Conservation (phyloP, 192 early-diverging fungal species). For the Backusella luteola region DNA sequence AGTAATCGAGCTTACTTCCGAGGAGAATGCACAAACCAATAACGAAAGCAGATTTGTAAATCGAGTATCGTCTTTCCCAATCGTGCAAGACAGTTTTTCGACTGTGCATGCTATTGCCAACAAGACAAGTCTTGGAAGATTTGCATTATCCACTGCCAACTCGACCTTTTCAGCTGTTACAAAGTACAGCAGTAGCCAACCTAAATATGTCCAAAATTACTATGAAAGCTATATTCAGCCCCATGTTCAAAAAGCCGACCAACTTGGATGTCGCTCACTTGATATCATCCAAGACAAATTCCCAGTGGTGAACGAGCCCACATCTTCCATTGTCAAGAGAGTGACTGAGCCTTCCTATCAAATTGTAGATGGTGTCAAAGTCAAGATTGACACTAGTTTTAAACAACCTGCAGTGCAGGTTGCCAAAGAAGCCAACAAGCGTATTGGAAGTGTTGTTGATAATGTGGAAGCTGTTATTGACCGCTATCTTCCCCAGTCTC, state of each 20-base stretch:
- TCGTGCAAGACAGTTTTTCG: conserved; percentile 27
- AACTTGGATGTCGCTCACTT: conserved; percentile 60
- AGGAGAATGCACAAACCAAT: neutral
- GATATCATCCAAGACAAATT: conserved; percentile 60
- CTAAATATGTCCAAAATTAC: conserved; percentile 26
- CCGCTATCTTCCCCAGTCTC: conserved; percentile 34
- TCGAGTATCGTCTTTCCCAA: conserved; percentile 31
- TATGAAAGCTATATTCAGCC: conserved; percentile 47
- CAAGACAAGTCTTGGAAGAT: conserved; percentile 24
- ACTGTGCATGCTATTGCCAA: conserved; percentile 28
- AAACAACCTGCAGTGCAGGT: conserved; percentile 45
- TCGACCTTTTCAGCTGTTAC: conserved; percentile 10
- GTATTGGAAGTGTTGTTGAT: conserved; percentile 44
- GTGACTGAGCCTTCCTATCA: conserved; percentile 53
- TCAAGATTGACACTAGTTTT: conserved; percentile 17
- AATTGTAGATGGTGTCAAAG: conserved; percentile 42
- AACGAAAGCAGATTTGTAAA: conserved; percentile 19
- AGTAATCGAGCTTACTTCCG: neutral
- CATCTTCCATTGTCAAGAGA: conserved; percentile 55
- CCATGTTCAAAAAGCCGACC: conserved; percentile 58
- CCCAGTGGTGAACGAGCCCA: conserved; percentile 63
- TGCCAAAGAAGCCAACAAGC: conserved; percentile 37
- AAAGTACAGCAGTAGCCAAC: conserved; percentile 24
- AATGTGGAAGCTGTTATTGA: conserved; percentile 47
- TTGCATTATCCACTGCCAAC: conserved; percentile 25